phyloP scores from a whole-genome alignment of 2,329 filamentous ascomycete species.

The Aspergillus intermedius region DNA sequence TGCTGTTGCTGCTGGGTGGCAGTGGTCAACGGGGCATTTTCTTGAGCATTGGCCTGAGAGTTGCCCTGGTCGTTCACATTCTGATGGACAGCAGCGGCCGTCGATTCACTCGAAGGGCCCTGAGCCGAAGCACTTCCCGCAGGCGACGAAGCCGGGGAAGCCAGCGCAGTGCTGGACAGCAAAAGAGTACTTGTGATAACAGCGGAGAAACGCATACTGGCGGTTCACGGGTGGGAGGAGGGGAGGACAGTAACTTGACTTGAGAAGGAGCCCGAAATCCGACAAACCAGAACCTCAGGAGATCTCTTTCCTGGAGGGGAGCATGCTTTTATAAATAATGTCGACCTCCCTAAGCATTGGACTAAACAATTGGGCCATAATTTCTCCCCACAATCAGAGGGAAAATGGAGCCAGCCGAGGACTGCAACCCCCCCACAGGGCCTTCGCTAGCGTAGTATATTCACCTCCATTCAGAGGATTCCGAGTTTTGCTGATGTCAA shows the following conservation, averaged over 20 bases:
- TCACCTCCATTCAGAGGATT: not conserved
- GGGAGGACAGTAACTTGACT: slow-evolving; percentile 12
- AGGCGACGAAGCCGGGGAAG: slow-evolving; percentile 14
- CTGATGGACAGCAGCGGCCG: slow-evolving; percentile 3
- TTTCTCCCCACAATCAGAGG: not conserved
- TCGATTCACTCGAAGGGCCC: slow-evolving; percentile 4
- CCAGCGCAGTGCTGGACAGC: slow-evolving; percentile 17
- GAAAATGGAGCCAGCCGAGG: not conserved
- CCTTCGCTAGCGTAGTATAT: not conserved
- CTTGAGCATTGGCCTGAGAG: not conserved
- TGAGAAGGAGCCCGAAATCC: not conserved
- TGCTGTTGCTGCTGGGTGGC: not conserved
- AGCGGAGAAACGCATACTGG: slow-evolving; percentile 18
- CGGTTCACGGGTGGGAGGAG: slow-evolving; percentile 5
- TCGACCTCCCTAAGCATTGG: not conserved
- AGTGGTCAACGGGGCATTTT: not conserved
- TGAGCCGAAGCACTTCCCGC: slow-evolving; percentile 8
- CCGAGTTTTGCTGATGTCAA: not conserved
- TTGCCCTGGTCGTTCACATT: not conserved
- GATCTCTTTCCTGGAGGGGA: not conserved
- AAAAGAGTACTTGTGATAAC: slow-evolving; percentile 13
- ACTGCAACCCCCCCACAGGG: not conserved
- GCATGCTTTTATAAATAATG: not conserved
- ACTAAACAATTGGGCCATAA: not conserved
- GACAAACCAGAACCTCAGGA: not conserved